These are phyloP conservation scores for Aspergillus uvarum DNA, from an alignment of 2,329 filamentous ascomycete species.

Conservation along the genomic window DNA sequence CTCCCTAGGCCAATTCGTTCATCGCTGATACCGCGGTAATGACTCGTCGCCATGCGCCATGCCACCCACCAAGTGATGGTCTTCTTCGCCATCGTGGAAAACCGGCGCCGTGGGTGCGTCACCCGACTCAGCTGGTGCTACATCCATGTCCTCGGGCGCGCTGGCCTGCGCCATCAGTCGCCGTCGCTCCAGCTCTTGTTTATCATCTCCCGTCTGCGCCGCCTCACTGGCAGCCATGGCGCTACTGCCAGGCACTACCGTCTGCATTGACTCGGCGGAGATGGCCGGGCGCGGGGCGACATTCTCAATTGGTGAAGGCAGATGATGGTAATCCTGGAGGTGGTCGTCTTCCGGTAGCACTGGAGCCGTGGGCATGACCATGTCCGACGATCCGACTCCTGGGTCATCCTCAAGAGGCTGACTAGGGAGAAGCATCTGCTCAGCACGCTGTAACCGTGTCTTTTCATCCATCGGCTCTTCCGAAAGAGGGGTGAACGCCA, in stretches of 20 bases:
- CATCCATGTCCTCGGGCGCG: conserved; percentile 49
- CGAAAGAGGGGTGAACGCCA: conserved; percentile 48
- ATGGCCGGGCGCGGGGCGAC: conserved; percentile 24
- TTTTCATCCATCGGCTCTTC: conserved; percentile 75
- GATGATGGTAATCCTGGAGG: conserved; percentile 48
- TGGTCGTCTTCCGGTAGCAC: conserved; percentile 52
- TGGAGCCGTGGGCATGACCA: conserved; percentile 45
- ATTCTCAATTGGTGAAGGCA: conserved; percentile 24
- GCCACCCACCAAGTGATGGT: conserved; percentile 47
- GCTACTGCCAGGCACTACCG: conserved; percentile 33
- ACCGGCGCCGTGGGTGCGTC: conserved; percentile 57
- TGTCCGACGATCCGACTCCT: conserved; percentile 48
- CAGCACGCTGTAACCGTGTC: conserved; percentile 72
- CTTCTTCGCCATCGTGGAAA: conserved; percentile 59
- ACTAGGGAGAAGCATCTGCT: conserved; percentile 77
- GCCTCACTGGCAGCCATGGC: conserved; percentile 44
- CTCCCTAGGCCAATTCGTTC: conserved; percentile 9
- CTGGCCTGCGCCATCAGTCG: conserved; percentile 65
- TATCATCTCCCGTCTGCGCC: conserved; percentile 61
- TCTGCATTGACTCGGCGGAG: conserved; percentile 34
- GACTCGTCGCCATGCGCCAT: conserved; percentile 40
- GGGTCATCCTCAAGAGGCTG: conserved; percentile 59
- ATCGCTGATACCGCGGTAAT: conserved; percentile 48
- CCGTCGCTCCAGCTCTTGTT: conserved; percentile 71
- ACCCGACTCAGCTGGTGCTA: conserved; percentile 8